Evolutionary conservation across 768 basidiomycete genomes (phyloP).

Genomic region (Amanita thiersii): DNA sequence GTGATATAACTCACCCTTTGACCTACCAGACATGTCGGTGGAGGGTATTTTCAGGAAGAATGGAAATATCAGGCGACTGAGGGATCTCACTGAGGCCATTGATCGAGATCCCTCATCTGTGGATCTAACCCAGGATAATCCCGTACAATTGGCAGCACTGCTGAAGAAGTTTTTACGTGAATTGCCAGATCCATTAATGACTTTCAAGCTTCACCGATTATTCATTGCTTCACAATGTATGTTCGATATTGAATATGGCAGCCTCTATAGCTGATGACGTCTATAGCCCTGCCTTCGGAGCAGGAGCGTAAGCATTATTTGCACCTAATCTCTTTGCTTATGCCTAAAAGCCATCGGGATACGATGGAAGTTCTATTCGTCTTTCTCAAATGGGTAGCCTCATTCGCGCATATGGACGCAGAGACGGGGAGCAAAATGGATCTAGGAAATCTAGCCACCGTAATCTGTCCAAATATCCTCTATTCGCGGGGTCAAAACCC

Average conservation of each 20-base stretch:
- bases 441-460: slow-evolving; percentile 88
- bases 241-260: slow-evolving; percentile 20
- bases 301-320: slow-evolving; percentile 77
- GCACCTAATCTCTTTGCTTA: slow-evolving; percentile 75
- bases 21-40: slow-evolving; percentile 83
- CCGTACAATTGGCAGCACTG: slow-evolving; percentile 93
- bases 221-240: slow-evolving; percentile 83
- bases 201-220: slow-evolving; percentile 85
- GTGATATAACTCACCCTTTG: slow-evolving; percentile 7
- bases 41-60: slow-evolving; percentile 99
- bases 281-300: slow-evolving; percentile 58
- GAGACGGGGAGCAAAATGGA: slow-evolving; percentile 99
- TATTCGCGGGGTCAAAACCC: slow-evolving; percentile 83
- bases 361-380: slow-evolving; percentile 97
- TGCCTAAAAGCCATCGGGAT: slow-evolving; percentile 93
- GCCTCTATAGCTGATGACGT: slow-evolving; percentile 7
- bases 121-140: slow-evolving; percentile 89
- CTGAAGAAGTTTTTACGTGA: slow-evolving; percentile 97
- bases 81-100: slow-evolving; percentile 85
- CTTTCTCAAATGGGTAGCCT: slow-evolving; percentile 99
- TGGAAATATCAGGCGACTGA: slow-evolving; percentile 91
- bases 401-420: slow-evolving; percentile 96
- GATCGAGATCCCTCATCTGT: slow-evolving; percentile 92
- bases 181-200: slow-evolving; percentile 92
- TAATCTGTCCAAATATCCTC: slow-evolving; percentile 97